Conservation (phyloP, 2,329 filamentous ascomycete species). For the Trichophyton benhamiae region DNA sequence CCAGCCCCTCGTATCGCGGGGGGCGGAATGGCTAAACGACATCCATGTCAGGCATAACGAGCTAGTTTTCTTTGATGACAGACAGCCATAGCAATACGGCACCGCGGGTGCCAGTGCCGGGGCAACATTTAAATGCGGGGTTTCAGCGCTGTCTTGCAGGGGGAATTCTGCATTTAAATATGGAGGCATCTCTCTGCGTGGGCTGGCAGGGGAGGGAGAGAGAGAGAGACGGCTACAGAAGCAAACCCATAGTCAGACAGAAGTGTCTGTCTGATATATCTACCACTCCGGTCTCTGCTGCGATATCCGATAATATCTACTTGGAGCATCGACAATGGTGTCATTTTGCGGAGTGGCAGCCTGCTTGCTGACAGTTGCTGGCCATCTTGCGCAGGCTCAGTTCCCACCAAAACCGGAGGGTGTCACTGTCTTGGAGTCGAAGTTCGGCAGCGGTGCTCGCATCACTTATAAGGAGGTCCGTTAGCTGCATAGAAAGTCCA, state of each 20-base stretch:
- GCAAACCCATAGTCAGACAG: neutral
- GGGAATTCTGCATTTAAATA: neutral
- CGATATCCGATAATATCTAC: neutral
- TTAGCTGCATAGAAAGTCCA: neutral
- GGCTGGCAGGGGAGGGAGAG: neutral
- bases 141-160: neutral
- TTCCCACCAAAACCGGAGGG: constrained; percentile 32
- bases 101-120: neutral
- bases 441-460: constrained; percentile 25
- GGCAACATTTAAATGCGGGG: neutral
- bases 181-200: neutral
- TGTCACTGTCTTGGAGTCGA: constrained; percentile 30
- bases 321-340: neutral
- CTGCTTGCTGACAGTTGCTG: constrained; percentile 6
- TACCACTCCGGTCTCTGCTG: neutral
- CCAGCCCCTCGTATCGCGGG: neutral
- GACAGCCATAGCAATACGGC: neutral
- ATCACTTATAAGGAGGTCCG: constrained; percentile 37
- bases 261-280: neutral
- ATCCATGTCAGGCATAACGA: neutral
- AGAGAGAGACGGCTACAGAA: neutral
- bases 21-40: neutral
- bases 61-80: neutral
- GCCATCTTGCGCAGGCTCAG: neutral
- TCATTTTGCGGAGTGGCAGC: neutral